phyloP scores from a whole-genome alignment of 2,329 filamentous ascomycete genomes.

The Bertia moriformis region DNA sequence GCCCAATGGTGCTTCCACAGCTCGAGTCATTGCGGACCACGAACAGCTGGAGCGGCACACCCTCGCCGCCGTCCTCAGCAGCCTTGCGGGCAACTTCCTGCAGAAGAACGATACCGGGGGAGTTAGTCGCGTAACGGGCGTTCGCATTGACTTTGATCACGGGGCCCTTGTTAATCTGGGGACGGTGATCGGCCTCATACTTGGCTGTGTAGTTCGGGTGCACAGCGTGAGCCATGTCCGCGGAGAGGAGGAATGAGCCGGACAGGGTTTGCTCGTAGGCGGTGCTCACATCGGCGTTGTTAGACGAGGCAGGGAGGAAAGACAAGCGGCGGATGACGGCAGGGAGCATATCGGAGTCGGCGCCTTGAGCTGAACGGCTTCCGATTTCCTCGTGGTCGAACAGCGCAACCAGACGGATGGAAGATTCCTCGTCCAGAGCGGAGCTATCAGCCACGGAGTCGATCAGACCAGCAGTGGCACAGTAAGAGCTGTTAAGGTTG shows the following conservation, averaged over 20 bases:
- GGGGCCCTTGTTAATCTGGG: conserved; percentile 89
- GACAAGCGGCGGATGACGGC: conserved; percentile 76
- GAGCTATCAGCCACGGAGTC: conserved; percentile 52
- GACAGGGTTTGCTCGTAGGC: conserved; percentile 87
- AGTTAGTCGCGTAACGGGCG: conserved; percentile 90
- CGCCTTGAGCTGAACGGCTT: conserved; percentile 80
- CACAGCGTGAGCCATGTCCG: conserved; percentile 93
- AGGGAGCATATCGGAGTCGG: conserved; percentile 81
- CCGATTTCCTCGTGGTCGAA: conserved; percentile 99
- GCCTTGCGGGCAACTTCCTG: conserved; percentile 67
- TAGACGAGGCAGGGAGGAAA: conserved; percentile 49
- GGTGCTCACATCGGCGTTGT: conserved; percentile 51
- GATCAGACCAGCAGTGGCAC: conserved; percentile 73
- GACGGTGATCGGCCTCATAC: conserved; percentile 80
- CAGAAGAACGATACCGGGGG: conserved; percentile 80
- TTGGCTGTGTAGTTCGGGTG: conserved; percentile 90
- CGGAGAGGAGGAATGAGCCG: conserved; percentile 83
- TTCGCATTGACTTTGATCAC: conserved; percentile 99
- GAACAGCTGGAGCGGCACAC: conserved; percentile 84
- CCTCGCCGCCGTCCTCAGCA: conserved; percentile 35
- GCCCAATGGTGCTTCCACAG: conserved; percentile 92
- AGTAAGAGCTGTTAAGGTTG: conserved; percentile 94
- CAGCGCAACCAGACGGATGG: conserved; percentile 80
- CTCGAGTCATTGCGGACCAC: conserved; percentile 90
- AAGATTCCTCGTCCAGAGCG: conserved; percentile 60